Base-by-base conservation (phyloP, 169 alveolate species). In the Eimeria acervulina region DNA sequence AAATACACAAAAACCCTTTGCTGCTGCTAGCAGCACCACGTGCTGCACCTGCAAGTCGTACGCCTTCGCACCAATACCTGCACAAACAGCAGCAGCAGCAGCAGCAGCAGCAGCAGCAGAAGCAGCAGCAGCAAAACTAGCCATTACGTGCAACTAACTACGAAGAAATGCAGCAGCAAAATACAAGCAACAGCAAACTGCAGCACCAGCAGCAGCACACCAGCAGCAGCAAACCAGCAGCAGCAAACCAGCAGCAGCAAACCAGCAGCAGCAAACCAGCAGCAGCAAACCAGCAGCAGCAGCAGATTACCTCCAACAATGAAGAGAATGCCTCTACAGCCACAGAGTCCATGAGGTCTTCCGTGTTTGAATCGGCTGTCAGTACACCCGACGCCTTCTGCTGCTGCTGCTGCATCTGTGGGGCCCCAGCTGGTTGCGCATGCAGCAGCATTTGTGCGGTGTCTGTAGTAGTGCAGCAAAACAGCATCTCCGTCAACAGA, bases 1-100 rank as follows among this genome's bases (percentile, higher is more conserved):
- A n/a, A 42, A 80, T 61, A 38, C 59, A 13, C 90, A 80, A 26
- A 80, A 80, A 4, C 66, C 90, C 36, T 44, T 38, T 7, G 66
- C 74, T 26, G 72, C 90, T 23, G 90, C 90, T 0, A 28, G 74
- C 90, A 47, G 47, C 52, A 19, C 38, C 31, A 51, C 90, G 26
- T 44, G 74, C 90, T 80, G 90, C 90, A 80, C 68, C 33, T 80
- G 90, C 66, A 44, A 13, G 90, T 80, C 90, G 44, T 44, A 42
- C 66, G 68, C 90, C 40, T 44, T 38, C 10, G 90, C 90, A 26
- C 90, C 90, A 40, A 80, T 80, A 2, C 90, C 90, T 80, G 90
- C 33, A 40, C 52, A 72, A n/a, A n/a, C n/a, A 66, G 36, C 28
- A 66, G 28, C 28, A 26, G 40, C 28, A 26, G 76, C 42, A 28